Percentiles rank a stretch among this genome's conserved stretches.
phyloP scores from a whole-genome alignment of 83 land plant genomes.

The Diphasiastrum complanatum region DNA sequence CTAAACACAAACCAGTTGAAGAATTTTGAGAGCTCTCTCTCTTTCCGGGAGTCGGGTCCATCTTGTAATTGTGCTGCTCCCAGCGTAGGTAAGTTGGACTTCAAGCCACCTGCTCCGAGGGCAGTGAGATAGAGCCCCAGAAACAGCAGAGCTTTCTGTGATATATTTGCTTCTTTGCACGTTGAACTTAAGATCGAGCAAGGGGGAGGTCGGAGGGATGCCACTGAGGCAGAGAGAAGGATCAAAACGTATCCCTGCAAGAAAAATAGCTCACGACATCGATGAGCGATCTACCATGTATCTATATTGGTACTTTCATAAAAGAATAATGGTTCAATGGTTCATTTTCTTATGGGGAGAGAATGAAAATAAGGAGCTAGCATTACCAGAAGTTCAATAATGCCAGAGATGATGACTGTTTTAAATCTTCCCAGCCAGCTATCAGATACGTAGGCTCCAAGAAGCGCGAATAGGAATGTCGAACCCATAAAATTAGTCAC shows the following conservation, averaged over 20 bases:
- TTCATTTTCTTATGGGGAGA: no score
- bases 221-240: not conserved
- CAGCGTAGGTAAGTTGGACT: slow-evolving; percentile 1
- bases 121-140: slow-evolving; percentile 5
- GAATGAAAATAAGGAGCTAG: no score
- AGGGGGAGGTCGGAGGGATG: not conserved
- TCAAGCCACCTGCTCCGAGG: slow-evolving; percentile 5
- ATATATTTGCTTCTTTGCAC: not conserved
- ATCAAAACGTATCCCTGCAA: slow-evolving; percentile 6
- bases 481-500: no score
- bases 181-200: not conserved
- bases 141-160: not conserved
- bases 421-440: no score
- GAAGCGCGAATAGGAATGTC: no score
- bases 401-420: no score
- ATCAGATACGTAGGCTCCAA: no score
- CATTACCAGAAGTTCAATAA: no score
- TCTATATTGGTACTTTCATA: no score
- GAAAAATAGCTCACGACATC: no score
- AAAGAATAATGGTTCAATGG: no score
- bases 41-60: not conserved
- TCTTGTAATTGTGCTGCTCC: slow-evolving; percentile 5
- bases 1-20: slow-evolving; percentile 13
- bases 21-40: not conserved
- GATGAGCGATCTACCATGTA: no score